Percentiles rank a stretch among this genome's conserved stretches.
These are phyloP conservation scores for Hymenoscyphus infarciens DNA, from an alignment of 2,329 filamentous ascomycete species.

Conservation along the genomic window DNA sequence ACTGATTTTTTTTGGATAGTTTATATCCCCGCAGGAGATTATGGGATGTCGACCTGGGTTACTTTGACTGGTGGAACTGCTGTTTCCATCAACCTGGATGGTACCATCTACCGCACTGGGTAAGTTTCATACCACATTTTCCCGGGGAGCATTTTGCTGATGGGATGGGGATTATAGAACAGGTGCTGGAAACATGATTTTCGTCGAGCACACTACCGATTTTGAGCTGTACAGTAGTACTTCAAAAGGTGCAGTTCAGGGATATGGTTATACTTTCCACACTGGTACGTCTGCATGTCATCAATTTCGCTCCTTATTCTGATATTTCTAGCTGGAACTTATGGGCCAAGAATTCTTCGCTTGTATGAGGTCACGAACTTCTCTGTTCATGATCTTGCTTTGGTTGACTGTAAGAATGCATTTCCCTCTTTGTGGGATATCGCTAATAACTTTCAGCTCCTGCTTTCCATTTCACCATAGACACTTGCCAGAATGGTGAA, in stretches of 20 bases:
- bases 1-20: conserved; percentile 10
- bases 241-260: conserved; percentile 50
- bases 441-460: conserved; percentile 18
- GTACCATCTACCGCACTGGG: conserved; percentile 49
- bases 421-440: neutral
- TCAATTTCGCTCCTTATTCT: conserved; percentile 26
- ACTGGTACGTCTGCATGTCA: conserved; percentile 25
- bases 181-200: conserved; percentile 50
- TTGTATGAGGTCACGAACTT: conserved; percentile 23
- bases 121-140: neutral
- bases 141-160: neutral
- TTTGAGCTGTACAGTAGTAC: conserved; percentile 53
- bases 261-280: conserved; percentile 48
- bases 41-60: conserved; percentile 48
- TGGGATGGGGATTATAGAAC: conserved; percentile 4
- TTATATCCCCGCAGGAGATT: conserved; percentile 39
- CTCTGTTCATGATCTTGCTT: conserved; percentile 27
- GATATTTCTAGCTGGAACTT: conserved; percentile 10
- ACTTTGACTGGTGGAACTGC: conserved; percentile 44
- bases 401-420: conserved; percentile 24
- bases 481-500: conserved; percentile 50
- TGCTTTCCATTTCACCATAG: conserved; percentile 43
- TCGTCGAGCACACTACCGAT: conserved; percentile 46
- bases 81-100: conserved; percentile 50
- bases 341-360: conserved; percentile 25